Evolutionary conservation across 2,329 filamentous ascomycete genomes (phyloP).

Genomic region (Cryphonectria japonica): DNA sequence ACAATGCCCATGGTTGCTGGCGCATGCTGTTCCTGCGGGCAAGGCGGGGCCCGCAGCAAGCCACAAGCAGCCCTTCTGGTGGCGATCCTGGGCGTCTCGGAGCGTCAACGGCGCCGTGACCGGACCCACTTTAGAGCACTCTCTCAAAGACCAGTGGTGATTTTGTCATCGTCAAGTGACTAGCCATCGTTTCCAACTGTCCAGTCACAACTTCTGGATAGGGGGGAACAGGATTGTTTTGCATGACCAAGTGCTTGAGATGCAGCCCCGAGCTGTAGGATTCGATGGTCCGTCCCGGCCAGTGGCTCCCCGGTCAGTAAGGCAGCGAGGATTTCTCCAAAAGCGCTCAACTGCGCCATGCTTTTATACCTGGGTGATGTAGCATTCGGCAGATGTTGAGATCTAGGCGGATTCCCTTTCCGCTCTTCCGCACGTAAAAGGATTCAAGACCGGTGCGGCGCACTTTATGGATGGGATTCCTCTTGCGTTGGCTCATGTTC

Average conservation of each 20-base stretch:
- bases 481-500: background rate
- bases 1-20: background rate
- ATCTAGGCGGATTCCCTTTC: background rate
- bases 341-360: background rate
- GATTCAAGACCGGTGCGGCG: background rate
- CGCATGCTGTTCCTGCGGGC: background rate
- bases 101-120: background rate
- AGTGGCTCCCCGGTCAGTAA: background rate
- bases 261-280: background rate
- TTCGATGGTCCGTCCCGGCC: background rate
- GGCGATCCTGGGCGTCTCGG: background rate
- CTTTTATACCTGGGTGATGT: background rate
- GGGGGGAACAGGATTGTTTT: background rate
- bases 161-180: background rate
- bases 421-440: background rate
- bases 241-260: background rate
- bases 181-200: background rate
- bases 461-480: background rate
- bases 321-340: background rate
- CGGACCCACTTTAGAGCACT: background rate
- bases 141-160: background rate
- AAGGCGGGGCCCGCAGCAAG: constrained; percentile 1
- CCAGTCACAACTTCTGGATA: background rate
- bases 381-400: background rate
- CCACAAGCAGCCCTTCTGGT: background rate